These are phyloP conservation scores for Penicillium chermesinum DNA, from an alignment of 495 filamentous ascomycete species.

Conservation along the genomic window DNA sequence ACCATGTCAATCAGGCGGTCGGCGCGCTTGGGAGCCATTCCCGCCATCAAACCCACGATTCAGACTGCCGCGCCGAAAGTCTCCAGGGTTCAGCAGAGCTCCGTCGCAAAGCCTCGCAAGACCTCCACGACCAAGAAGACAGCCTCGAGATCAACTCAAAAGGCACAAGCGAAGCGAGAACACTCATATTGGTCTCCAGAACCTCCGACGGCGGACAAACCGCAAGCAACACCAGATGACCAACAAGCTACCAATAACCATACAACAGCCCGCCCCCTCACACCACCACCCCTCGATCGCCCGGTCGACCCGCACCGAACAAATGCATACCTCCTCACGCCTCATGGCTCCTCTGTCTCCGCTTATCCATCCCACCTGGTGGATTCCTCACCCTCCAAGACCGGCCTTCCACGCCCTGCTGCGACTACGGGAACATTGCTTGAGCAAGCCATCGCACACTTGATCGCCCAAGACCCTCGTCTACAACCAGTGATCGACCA, in stretches of 20 bases:
- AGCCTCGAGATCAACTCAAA: slow-evolving; percentile 11
- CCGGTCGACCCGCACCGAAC: slow-evolving; percentile 60
- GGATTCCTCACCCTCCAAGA: slow-evolving; percentile 56
- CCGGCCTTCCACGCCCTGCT: slow-evolving; percentile 40
- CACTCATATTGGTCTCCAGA: slow-evolving; percentile 25
- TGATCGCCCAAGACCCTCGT: slow-evolving; percentile 69
- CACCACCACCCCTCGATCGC: slow-evolving; percentile 45
- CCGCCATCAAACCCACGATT: slow-evolving; percentile 30
- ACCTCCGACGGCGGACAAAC: slow-evolving; percentile 1
- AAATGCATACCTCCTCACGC: slow-evolving; percentile 76
- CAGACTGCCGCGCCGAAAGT: slow-evolving; percentile 22
- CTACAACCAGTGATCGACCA: slow-evolving; percentile 67
- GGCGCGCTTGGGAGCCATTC: slow-evolving; percentile 48
- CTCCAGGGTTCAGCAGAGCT: slow-evolving; percentile 23
- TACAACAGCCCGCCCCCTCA: slow-evolving; percentile 25
- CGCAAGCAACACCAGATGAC: slow-evolving; percentile 8
- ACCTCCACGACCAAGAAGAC: slow-evolving; percentile 12
- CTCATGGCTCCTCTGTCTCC: slow-evolving; percentile 65
- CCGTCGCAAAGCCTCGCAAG: slow-evolving; percentile 33
- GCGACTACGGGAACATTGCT: slow-evolving; percentile 71
- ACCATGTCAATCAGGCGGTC: slow-evolving; percentile 56
- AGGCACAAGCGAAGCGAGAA: slow-evolving; percentile 6
- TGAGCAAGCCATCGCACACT: slow-evolving; percentile 69
- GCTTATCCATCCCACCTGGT: slow-evolving; percentile 45
- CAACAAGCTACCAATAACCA: slow-evolving; percentile 13